These are phyloP conservation scores for Cardiospermum halicacabum DNA, from an alignment of 345 rosid genomes.

Conservation along the genomic window DNA sequence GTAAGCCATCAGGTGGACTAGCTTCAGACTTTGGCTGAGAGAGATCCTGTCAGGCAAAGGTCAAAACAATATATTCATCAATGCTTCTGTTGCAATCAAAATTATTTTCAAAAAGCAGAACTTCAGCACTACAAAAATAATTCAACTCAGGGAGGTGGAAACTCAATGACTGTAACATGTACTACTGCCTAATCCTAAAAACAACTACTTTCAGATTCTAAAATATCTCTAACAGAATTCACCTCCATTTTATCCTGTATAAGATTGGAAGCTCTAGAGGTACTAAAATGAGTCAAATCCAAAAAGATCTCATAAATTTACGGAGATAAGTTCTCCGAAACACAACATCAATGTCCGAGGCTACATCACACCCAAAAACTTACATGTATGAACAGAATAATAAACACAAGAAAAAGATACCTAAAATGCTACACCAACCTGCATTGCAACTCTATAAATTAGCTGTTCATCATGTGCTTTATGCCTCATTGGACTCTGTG, in stretches of 20 bases:
- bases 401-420: neutral
- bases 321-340: neutral
- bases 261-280: neutral
- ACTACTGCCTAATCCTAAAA: neutral
- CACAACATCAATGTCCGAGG: neutral
- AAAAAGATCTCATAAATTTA: neutral
- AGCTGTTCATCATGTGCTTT: constrained; percentile 48
- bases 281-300: neutral
- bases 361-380: neutral
- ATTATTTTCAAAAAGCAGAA: neutral
- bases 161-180: neutral
- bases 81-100: neutral
- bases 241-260: neutral
- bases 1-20: constrained; percentile 66
- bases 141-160: neutral
- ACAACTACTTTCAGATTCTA: neutral
- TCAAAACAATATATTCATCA: constrained; percentile 18
- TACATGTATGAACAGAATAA: neutral
- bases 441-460: constrained; percentile 67
- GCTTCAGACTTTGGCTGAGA: constrained; percentile 78
- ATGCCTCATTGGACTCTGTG: constrained; percentile 30
- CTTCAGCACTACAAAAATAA: neutral
- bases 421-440: constrained; percentile 41
- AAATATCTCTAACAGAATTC: neutral
- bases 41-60: constrained; percentile 61